Evolutionary conservation across 2,329 filamentous ascomycete genomes (phyloP), one percentile per base, ranked within the genome.

Genomic region (Talaromyces amestolkiae): DNA sequence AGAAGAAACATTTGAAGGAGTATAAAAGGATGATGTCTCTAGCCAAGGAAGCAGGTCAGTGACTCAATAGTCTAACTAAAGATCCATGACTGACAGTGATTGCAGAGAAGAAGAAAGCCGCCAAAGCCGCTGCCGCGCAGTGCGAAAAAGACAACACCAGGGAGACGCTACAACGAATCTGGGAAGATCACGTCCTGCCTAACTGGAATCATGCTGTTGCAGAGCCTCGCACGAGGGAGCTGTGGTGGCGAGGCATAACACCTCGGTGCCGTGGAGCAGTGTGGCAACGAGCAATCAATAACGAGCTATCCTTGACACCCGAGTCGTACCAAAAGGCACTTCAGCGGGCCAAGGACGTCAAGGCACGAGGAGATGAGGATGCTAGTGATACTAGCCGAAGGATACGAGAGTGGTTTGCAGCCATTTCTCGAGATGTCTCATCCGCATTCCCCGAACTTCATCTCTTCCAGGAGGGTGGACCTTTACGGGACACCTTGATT

Each of bases 1-100:
- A 99, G 80, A 91, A 87, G 75, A 89, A 89, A 70, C 95, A 99
- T 77, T 76, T 99, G 69, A 93, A 87, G 73, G 84, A 89, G 71
- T 89, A 87, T 73, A 85, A 88, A 77, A 82, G 80, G 70, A 89
- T 89, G 86, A 86, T 89, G 85, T 83, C 83, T n/a, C 79, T 83
- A 53, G 84, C 86, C 33, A 80, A 84, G 47, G 86, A 88, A 78
- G 81, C 83, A 65, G 83, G 84, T 84, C 75, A 70, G 81, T 73
- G 56, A 27, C 22, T 31, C 15, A 19, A n/a, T 11, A 6, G 19
- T 33, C 11, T 45, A 22, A 27, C 15, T 41, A n/a, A 22, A 17
- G 10, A 43, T 22, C 17, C 11, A 33, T 35, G n/a, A 15, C 49
- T 61, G 51, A 65, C 17, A 43, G 10, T 15, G 10, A 58, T 59